Base-by-base conservation (phyloP, 2,329 filamentous ascomycete species). In the Apiospora pterosperma region DNA sequence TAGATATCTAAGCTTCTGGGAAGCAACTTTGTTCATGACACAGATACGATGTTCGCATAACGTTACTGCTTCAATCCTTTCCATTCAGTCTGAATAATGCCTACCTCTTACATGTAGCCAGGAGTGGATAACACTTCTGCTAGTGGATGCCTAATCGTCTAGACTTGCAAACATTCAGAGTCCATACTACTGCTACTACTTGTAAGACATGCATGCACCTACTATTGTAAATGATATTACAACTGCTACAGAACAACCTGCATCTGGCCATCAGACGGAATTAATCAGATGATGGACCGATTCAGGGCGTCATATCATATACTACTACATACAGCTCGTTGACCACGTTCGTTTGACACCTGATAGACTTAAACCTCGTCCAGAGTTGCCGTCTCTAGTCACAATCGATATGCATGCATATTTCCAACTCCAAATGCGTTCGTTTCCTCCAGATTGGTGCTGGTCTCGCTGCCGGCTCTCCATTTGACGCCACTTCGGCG, bases 401-500 rank as follows among this genome's bases (percentile, higher is more conserved):
- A 55, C 48, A n/a, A 10, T 34, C n/a, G 28, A 34, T 3, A 34
- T 55, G 48, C 48, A 34, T 31, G 16, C 19, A 34, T 55, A 25
- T 28, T 25, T 52, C n/a, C 44, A 31, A 52, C 25, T 19, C 44
- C 44, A 52, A 52, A 19, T 31, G 44, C 25, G 44, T 31, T 52
- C n/a, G n/a, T n/a, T n/a, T n/a, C n/a, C n/a, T n/a, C n/a, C 25
- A 7, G 41, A 21, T 42, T 34, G 48, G 25, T 12, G 16, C 28
- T 55, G 48, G 31, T 52, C 44, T 31, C n/a, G 28, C 34, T 48
- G 42, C 42, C 42, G 42, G 42, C 42, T 48, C 42, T 48, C 23
- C 42, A 48, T 48, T 48, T 55, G 48, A 55, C 48, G 48, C 48
- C 48, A 55, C 48, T 55, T 34, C 48, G 48, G 48, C 28, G 48